Evolutionary conservation across 2,329 filamentous ascomycete genomes (phyloP), one percentile per base, ranked within the genome.

Genomic region (Sporothrix brasiliensis): DNA sequence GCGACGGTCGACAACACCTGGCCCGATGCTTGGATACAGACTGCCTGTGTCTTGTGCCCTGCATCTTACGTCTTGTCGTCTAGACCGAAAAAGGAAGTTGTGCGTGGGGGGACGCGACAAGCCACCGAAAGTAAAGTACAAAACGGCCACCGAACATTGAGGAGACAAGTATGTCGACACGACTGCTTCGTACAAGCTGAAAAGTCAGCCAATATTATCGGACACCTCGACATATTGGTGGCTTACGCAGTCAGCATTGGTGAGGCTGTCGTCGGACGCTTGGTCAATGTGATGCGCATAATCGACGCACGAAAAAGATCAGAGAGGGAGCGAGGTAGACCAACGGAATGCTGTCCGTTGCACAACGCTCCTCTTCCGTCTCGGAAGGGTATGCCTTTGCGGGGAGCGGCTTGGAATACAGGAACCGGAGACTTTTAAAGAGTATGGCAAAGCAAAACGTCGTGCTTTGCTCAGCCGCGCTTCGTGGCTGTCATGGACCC

Each of bases 81-180:
- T 39, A 27, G 39, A 13, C 39, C 44, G 58, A 63, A 54, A 67
- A 14, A 67, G 50, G 34, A 44, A 47, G 65, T 56, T 56, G 65
- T n/a, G 14, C n/a, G 34, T 44, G 50, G 50, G 34, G 65, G 49
- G 44, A 61, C 39, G 58, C 39, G 39, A 47, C 58, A 49, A 65
- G 61, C 41, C 63, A 41, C 9, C 30, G 53, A 52, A 14, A 49
- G 11, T n/a, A 65, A 50, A 10, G 9, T 6, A 44, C 16, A 14
- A 63, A 63, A 49, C 60, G 41, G 60, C 14, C 60, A 65, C 60
- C n/a, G 39, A 44, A 24, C 5, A 13, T 21, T 10, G 19, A 11
- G 34, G 27, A 16, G 39, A 39, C 10, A n/a, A 58, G 16, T n/a
- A 39, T 11, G 30, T 7, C 16, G 21, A 19, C 16, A 39, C 3